Base-by-base conservation (phyloP, 257 asterid species). In the Prunella vulgaris region DNA sequence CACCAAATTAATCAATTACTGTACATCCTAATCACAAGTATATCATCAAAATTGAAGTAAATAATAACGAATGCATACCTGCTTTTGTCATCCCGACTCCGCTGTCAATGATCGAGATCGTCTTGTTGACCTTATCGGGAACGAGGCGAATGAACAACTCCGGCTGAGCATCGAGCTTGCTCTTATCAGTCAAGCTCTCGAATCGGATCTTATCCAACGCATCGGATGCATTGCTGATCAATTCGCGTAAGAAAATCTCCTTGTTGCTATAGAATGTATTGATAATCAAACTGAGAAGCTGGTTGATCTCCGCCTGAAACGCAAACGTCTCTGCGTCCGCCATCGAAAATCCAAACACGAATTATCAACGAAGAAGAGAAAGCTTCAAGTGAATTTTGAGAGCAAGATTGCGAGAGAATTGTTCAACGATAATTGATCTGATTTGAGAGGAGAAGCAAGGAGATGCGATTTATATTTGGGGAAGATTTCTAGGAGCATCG, bases 81-180 rank as follows among this genome's bases (percentile, higher is more conserved):
- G 95, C 96, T 90, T 90, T 90, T 5, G 96, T 87, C 96, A 89
- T 89, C 73, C 96, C 96, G 20, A 89, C 38, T 10, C 96, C 95
- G 48, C 97, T 90, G 14, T 90, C 95, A 15, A 87, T 84, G 30
- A 90, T 84, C 18, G 93, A 77, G 14, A 90, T 85, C 8, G 95
- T 90, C 78, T 86, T 90, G 76, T 83, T 90, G 24, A 68, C 88
- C 83, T 87, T 87, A 28, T 90, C 97, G 2, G 95, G 91, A 0
- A 90, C 91, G 20, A 90, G 28, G 4, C 95, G 85, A 33, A 87
- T 90, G 21, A 90, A 90, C 69, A 90, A 71, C 77, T 90, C 95
- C 17, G 97, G 95, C 73, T 90, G 96, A 1, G 85, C 88, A 69
- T 89, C 92, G 13, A 89, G 92, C 76, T 84, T 89, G 81, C 85